Percentiles rank a stretch among this genome's conserved stretches.
These are phyloP conservation scores for Colletotrichum somersetense DNA, from an alignment of 2,329 filamentous ascomycete species.

Conservation along the genomic window DNA sequence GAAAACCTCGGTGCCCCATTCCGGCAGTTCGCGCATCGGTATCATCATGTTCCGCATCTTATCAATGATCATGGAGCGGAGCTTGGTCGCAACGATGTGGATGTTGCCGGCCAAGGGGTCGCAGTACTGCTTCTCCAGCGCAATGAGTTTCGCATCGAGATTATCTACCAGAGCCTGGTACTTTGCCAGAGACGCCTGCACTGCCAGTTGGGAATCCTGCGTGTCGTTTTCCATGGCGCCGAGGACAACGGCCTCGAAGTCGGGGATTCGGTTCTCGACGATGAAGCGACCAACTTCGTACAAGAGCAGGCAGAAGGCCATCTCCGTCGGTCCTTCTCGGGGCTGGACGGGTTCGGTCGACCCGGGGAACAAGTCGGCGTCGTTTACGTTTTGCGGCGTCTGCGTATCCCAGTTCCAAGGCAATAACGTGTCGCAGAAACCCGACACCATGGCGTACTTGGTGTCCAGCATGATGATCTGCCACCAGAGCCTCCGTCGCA, in stretches of 20 bases:
- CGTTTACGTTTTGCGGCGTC: constrained; percentile 69
- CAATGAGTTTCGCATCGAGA: constrained; percentile 58
- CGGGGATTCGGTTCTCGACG: constrained; percentile 55
- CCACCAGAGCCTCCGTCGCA: constrained; percentile 77
- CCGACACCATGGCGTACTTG: constrained; percentile 69
- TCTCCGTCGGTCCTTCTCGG: constrained; percentile 70
- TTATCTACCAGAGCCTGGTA: constrained; percentile 58
- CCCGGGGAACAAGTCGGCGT: constrained; percentile 67
- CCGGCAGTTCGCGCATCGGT: constrained; percentile 60
- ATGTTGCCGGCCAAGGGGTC: constrained; percentile 65
- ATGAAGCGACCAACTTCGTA: constrained; percentile 65
- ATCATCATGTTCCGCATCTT: constrained; percentile 63
- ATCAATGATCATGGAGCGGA: constrained; percentile 61
- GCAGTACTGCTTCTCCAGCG: constrained; percentile 63
- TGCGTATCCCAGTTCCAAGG: constrained; percentile 69
- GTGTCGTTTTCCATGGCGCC: constrained; percentile 53
- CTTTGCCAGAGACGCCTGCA: constrained; percentile 55
- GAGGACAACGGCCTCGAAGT: constrained; percentile 58
- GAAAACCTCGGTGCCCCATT: constrained; percentile 64
- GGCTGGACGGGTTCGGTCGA: constrained; percentile 64
- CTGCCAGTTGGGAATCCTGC: constrained; percentile 62
- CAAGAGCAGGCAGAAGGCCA: constrained; percentile 67
- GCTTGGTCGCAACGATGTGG: constrained; percentile 63
- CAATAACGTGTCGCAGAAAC: constrained; percentile 65
- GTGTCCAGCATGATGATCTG: constrained; percentile 70